Evolutionary conservation across 2,329 filamentous ascomycete genomes (phyloP), one percentile per base, ranked within the genome.

Genomic region (Decorospora gaudefroyi): DNA sequence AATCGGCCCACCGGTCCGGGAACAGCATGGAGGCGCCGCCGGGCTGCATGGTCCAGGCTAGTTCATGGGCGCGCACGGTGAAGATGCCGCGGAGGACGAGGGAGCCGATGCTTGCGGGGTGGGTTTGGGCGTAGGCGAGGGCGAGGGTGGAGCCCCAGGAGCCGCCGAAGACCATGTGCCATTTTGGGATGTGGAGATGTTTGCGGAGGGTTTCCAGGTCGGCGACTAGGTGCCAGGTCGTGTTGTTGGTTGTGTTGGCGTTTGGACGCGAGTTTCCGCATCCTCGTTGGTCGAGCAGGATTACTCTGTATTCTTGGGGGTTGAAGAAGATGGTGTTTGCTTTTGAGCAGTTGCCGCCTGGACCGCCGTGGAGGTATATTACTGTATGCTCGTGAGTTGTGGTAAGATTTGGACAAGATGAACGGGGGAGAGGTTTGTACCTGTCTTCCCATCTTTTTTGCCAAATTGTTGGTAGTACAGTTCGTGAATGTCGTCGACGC

Each of bases 211-310:
- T 53, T 46, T 78, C 75, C 49, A 77, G 72, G 46, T 78, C 76
- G n/a, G 65, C 52, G 3, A 76, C 67, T 0, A 77, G 61, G 42
- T 71, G 59, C 63, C 69, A 69, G 2, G 75, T 76, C 0, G 72
- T 77, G 61, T 77, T 78, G 33, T 76, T 68, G 8, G 61, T 55
- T 2, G 74, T 64, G 17, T 69, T 68, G 16, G 71, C 70, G 12
- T 62, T 57, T 5, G 75, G 75, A 0, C 65, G 64, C 4, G 74
- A 77, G 48, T 72, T 66, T 4, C 75, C 75, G 11, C 64, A 68
- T 5, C 75, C 75, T 11, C 76, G 70, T 52, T 78, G 75, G 53
- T 78, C 75, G 34, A 77, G 62, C 25, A 77, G 70, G 17, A 78
- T 60, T 11, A 74, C 71, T 9, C 73, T 71, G 51, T 77, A 78